A percentile compares a stretch with the other conserved stretches of the same genome.
These are phyloP conservation scores for Hericium rajendrae DNA, from an alignment of 768 basidiomycete species.

Conservation along the genomic window DNA sequence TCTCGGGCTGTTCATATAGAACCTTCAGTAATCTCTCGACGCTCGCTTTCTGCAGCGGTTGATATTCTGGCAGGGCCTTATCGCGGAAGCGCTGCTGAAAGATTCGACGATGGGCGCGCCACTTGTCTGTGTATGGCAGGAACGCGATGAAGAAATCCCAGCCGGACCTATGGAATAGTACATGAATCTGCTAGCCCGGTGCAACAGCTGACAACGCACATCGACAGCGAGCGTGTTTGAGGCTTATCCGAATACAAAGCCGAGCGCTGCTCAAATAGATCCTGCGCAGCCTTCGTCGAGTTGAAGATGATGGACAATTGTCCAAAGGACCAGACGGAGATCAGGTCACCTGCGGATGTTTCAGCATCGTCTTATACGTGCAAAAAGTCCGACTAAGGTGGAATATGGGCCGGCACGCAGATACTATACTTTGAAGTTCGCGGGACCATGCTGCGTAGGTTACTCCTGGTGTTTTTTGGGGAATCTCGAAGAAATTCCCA, in stretches of 20 bases:
- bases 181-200: not conserved
- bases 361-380: not conserved
- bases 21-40: too few species aligned
- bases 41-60: too few species aligned
- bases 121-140: not conserved
- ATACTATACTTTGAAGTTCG: too few species aligned
- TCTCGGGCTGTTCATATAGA: too few species aligned
- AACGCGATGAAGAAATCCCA: not conserved
- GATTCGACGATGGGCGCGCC: not conserved
- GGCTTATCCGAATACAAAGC: slow-evolving; percentile 19
- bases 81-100: not conserved
- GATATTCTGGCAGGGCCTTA: too few species aligned
- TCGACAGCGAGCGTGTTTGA: not conserved
- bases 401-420: too few species aligned
- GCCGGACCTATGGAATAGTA: not conserved
- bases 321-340: slow-evolving; percentile 11
- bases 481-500: too few species aligned
- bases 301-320: slow-evolving; percentile 17
- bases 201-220: not conserved
- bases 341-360: slow-evolving; percentile 3
- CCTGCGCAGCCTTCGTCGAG: slow-evolving; percentile 13
- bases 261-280: slow-evolving; percentile 18
- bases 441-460: too few species aligned
- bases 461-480: too few species aligned
- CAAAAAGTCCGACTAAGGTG: too few species aligned